Conservation (phyloP, 805 yeast species). For the Yarrowia sp. region DNA sequence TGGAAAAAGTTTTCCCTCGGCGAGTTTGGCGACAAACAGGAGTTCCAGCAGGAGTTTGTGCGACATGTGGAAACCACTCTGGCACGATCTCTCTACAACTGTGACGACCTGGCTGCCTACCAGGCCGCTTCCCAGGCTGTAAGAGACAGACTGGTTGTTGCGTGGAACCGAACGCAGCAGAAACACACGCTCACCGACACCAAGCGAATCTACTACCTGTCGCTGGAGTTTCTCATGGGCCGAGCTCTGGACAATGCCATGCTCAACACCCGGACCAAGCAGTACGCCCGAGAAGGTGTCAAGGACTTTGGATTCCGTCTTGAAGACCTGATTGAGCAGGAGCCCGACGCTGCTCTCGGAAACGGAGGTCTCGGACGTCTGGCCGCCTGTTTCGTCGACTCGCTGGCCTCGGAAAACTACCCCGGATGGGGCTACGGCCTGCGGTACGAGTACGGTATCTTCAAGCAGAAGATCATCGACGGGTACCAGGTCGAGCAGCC, state of each 20-base stretch:
- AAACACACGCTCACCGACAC: constrained; percentile 77
- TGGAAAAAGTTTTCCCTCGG: constrained; percentile 70
- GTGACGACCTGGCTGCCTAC: constrained; percentile 89
- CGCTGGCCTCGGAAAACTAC: constrained; percentile 77
- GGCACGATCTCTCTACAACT: constrained; percentile 88
- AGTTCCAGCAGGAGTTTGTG: constrained; percentile 66
- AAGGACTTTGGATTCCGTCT: constrained; percentile 79
- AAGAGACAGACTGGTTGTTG: constrained; percentile 73
- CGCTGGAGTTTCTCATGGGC: constrained; percentile 90
- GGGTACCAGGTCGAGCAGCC: constrained; percentile 95
- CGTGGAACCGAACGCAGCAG: constrained; percentile 94
- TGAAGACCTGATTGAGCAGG: constrained; percentile 80
- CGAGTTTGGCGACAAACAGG: constrained; percentile 49
- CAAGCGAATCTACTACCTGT: constrained; percentile 80
- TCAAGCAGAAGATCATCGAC: constrained; percentile 81
- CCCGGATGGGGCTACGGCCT: constrained; percentile 97
- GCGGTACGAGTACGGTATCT: constrained; percentile 90
- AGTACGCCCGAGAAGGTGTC: constrained; percentile 52
- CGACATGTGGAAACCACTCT: constrained; percentile 85
- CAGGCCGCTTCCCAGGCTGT: constrained; percentile 80
- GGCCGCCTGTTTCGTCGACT: constrained; percentile 92
- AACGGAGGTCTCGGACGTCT: constrained; percentile 93
- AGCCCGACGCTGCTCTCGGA: constrained; percentile 93
- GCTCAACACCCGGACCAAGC: constrained; percentile 71
- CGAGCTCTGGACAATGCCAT: constrained; percentile 92